Percentiles rank a stretch among this genome's conserved stretches.
Evolutionary conservation across 2,329 filamentous ascomycete genomes (phyloP).

Genomic region (Cordyceps farinosa): DNA sequence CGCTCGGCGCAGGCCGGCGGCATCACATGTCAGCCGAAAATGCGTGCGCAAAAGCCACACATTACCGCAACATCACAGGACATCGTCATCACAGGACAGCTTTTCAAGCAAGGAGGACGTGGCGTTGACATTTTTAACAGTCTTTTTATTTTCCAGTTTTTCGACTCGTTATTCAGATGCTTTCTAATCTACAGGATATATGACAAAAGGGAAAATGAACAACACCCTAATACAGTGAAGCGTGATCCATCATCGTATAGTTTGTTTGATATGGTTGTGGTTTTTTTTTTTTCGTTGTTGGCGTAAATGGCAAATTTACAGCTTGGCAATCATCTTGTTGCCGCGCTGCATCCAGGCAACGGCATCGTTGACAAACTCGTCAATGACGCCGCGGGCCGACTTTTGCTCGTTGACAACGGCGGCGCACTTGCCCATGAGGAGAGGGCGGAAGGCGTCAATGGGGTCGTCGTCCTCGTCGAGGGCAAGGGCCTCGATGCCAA

Average conservation of each 20-base stretch:
- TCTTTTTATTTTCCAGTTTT: slow-evolving; percentile 5
- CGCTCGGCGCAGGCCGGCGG: not conserved
- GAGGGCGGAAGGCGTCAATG: slow-evolving; percentile 87
- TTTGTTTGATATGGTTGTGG: not conserved
- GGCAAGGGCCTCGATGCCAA: slow-evolving; percentile 62
- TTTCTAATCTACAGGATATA: slow-evolving; percentile 25
- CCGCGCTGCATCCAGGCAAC: slow-evolving; percentile 66
- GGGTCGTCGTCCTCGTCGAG: slow-evolving; percentile 75
- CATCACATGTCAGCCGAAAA: slow-evolving; percentile 10
- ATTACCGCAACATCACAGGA: not conserved
- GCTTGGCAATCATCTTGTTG: slow-evolving; percentile 65
- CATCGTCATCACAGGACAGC: too few relatives aligned
- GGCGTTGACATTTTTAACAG: slow-evolving; percentile 1
- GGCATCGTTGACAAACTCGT: slow-evolving; percentile 87
- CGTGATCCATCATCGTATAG: not conserved
- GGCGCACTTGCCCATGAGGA: slow-evolving; percentile 94
- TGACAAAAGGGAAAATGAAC: slow-evolving; percentile 20
- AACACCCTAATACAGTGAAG: slow-evolving; percentile 24
- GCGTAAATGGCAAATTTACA: slow-evolving; percentile 46
- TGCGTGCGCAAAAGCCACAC: not conserved
- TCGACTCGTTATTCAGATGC: slow-evolving; percentile 18
- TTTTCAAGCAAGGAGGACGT: too few relatives aligned
- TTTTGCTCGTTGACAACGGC: slow-evolving; percentile 93
- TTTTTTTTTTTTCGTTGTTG: slow-evolving; percentile 4
- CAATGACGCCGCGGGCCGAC: slow-evolving; percentile 84